These are phyloP conservation scores for Entomortierella lignicola DNA, from an alignment of 192 early-diverging fungal genomes.

Conservation along the genomic window DNA sequence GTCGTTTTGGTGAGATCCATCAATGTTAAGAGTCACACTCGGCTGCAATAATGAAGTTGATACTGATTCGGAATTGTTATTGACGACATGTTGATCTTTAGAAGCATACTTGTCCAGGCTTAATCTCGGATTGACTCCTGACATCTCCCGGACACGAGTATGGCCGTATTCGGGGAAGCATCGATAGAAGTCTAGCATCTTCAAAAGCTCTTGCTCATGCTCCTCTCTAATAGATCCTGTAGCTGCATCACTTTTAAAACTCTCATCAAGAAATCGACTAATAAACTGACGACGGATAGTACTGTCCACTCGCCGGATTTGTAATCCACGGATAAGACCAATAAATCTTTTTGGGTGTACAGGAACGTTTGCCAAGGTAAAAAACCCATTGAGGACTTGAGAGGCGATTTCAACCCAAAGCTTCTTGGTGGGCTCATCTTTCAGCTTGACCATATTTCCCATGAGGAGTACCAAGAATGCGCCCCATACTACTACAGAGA, in stretches of 20 bases:
- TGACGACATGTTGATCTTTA: not conserved
- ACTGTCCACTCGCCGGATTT: slow-evolving; percentile 26
- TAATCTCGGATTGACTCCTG: no score
- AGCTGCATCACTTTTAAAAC: not conserved
- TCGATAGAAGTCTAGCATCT: slow-evolving; percentile 32
- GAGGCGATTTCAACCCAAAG: slow-evolving; percentile 57
- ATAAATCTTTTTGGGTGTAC: slow-evolving; percentile 50
- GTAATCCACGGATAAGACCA: slow-evolving; percentile 29
- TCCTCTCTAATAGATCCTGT: slow-evolving; percentile 1
- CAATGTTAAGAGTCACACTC: no score
- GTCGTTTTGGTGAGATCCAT: no score
- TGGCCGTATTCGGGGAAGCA: slow-evolving; percentile 45
- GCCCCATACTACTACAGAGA: slow-evolving; percentile 53
- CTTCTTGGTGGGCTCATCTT: slow-evolving; percentile 32
- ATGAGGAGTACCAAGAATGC: slow-evolving; percentile 50
- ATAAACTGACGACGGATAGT: slow-evolving; percentile 16
- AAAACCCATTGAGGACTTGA: slow-evolving; percentile 54
- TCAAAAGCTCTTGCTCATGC: slow-evolving; percentile 9
- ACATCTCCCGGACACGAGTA: slow-evolving; percentile 1
- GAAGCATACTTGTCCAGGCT: not conserved
- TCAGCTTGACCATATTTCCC: slow-evolving; percentile 42
- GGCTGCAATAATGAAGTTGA: not conserved
- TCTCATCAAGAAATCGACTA: slow-evolving; percentile 7
- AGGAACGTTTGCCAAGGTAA: slow-evolving; percentile 49
- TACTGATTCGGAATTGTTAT: not conserved